phyloP scores from a whole-genome alignment of 2,329 filamentous ascomycete species.

The Chalaropsis ovoidea region DNA sequence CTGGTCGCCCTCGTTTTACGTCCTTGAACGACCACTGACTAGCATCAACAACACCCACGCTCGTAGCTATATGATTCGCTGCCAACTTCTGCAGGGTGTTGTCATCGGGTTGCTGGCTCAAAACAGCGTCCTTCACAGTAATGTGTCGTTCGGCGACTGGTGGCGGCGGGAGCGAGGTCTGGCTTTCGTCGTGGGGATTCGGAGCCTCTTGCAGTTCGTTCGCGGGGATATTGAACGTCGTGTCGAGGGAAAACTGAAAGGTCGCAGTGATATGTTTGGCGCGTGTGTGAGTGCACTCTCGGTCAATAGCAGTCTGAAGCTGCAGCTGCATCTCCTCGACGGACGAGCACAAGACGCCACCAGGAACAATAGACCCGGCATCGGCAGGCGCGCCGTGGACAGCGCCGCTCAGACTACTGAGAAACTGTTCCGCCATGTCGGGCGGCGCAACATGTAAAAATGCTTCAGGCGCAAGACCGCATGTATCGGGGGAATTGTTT shows the following conservation, averaged over 20 bases:
- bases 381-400: not conserved
- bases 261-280: conserved; percentile 42
- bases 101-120: conserved; percentile 42
- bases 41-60: conserved; percentile 38
- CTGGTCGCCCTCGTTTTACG: conserved; percentile 38
- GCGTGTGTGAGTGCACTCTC: conserved; percentile 39
- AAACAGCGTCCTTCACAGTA: conserved; percentile 38
- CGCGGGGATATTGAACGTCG: conserved; percentile 38
- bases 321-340: conserved; percentile 40
- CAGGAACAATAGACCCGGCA: not conserved
- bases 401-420: not conserved
- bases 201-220: conserved; percentile 32
- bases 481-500: not conserved
- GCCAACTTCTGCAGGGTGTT: conserved; percentile 42
- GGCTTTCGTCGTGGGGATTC: conserved; percentile 32
- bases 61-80: conserved; percentile 40
- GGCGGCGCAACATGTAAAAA: not conserved
- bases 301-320: conserved; percentile 36
- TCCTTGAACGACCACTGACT: conserved; percentile 42
- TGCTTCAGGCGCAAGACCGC: not conserved
- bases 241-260: conserved; percentile 39
- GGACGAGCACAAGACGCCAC: conserved; percentile 29
- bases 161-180: conserved; percentile 28
- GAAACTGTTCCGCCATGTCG: conserved; percentile 17
- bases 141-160: conserved; percentile 34